Conservation (phyloP, 371 early-diverging fungal genomes). For the Mucor plumbeus region DNA sequence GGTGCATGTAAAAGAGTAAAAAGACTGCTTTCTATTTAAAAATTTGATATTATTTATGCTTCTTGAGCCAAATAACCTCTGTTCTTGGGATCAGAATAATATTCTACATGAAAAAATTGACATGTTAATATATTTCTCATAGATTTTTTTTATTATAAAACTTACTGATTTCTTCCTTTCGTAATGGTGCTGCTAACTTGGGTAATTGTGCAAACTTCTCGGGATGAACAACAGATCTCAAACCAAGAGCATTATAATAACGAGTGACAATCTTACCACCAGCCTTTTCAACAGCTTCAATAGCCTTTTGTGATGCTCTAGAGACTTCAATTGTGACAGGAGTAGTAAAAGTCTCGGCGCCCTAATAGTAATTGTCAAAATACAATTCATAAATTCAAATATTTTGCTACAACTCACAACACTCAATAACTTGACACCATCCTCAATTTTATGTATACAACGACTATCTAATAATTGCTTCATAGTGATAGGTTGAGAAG, state of each 20-base stretch:
- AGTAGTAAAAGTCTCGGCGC: constrained; percentile 67
- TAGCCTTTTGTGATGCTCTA: constrained; percentile 82
- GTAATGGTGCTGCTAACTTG: constrained; percentile 41
- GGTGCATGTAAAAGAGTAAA: not conserved
- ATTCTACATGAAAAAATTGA: constrained; percentile 30
- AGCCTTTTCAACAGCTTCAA: constrained; percentile 79
- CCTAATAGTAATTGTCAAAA: constrained; percentile 41
- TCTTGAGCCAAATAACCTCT: constrained; percentile 72
- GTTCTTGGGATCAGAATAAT: constrained; percentile 67
- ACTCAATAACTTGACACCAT: constrained; percentile 88
- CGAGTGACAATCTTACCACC: constrained; percentile 88
- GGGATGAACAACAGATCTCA: constrained; percentile 81
- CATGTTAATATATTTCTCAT: not conserved
- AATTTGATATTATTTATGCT: constrained; percentile 12
- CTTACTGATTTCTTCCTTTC: constrained; percentile 65
- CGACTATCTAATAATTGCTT: constrained; percentile 78
- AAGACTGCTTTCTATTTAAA: constrained; percentile 1
- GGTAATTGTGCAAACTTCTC: constrained; percentile 72
- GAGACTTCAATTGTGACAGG: constrained; percentile 87
- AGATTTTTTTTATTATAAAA: not conserved
- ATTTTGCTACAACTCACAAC: constrained; percentile 54
- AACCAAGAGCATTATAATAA: constrained; percentile 79
- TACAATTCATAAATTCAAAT: not conserved
- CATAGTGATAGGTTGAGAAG: constrained; percentile 84
- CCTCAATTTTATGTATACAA: constrained; percentile 78